Evolutionary conservation across 2,329 filamentous ascomycete species (phyloP).

Genomic region (Cytospora chrysosperma): DNA sequence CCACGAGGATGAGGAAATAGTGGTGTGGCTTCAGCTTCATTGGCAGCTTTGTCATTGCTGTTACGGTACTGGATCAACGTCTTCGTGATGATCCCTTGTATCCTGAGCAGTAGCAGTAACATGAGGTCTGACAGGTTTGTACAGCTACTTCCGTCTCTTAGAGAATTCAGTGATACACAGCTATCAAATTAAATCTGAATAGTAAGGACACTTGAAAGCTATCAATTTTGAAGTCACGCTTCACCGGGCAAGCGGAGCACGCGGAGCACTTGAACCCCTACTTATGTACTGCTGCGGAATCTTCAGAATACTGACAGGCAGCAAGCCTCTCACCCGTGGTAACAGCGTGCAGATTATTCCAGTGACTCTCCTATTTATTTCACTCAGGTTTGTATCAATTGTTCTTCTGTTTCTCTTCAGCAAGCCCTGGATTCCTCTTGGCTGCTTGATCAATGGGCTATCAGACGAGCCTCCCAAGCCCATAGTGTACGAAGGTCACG

Average conservation of each 20-base stretch:
- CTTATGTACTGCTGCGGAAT: conserved; percentile 22
- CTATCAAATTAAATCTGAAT: conserved; percentile 27
- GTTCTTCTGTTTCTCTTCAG: not conserved
- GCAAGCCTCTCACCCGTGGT: conserved; percentile 26
- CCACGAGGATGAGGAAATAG: conserved; percentile 11
- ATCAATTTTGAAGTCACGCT: conserved; percentile 29
- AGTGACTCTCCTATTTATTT: conserved; percentile 26
- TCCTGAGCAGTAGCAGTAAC: not conserved
- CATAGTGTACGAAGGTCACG: too few species aligned
- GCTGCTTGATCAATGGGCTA: not conserved
- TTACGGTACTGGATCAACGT: not conserved
- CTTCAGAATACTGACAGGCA: conserved; percentile 30
- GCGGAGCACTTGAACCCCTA: conserved; percentile 30
- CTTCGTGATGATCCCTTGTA: not conserved
- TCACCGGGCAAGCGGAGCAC: conserved; percentile 26
- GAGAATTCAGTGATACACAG: conserved; percentile 28
- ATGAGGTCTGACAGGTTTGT: not conserved
- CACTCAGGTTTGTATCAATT: not conserved
- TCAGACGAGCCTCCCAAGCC: not conserved
- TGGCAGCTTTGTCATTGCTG: not conserved
- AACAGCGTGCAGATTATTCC: conserved; percentile 20
- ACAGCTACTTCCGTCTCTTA: conserved; percentile 20
- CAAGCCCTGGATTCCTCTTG: not conserved
- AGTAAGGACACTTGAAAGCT: conserved; percentile 30
- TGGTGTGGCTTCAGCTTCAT: conserved; percentile 31